A percentile compares a stretch with the other conserved stretches of the same genome.
These are phyloP conservation scores for Globisporangium paddicum DNA, from an alignment of 352 stramenopile species.

Conservation along the genomic window DNA sequence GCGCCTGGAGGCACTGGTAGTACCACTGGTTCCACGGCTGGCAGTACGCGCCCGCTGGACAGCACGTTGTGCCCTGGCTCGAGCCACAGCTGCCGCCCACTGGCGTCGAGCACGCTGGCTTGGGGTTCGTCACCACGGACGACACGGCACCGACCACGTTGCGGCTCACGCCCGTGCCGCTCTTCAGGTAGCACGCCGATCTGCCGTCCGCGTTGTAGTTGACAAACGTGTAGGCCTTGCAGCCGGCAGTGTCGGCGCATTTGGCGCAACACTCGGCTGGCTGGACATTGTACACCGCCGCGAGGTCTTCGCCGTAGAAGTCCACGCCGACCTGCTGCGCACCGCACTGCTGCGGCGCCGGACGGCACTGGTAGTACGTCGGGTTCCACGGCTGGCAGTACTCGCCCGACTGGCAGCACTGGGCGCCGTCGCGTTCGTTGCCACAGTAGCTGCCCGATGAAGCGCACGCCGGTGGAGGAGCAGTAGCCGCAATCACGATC, in stretches of 20 bases:
- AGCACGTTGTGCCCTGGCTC: constrained; percentile 17
- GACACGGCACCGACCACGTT: constrained; percentile 2
- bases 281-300: constrained; percentile 6
- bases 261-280: constrained; percentile 10
- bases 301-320: constrained; percentile 11
- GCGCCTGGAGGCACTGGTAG: constrained; percentile 37
- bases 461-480: no score
- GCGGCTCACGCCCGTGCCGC: neutral
- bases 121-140: constrained; percentile 2
- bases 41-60: constrained; percentile 29
- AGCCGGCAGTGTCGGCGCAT: constrained; percentile 16
- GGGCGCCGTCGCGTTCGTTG: neutral
- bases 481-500: no score
- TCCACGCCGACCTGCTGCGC: constrained; percentile 12
- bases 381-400: constrained; percentile 30
- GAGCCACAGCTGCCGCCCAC: constrained; percentile 3
- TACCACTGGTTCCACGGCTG: constrained; percentile 30
- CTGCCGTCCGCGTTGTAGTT: constrained; percentile 17
- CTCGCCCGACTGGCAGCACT: neutral
- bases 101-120: neutral
- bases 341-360: constrained; percentile 5
- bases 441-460: neutral
- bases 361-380: constrained; percentile 25
- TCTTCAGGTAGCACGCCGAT: constrained; percentile 16
- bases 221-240: constrained; percentile 28